These are phyloP conservation scores for Sphaerobolus stellatus DNA, from an alignment of 1,284 basidiomycete species.

Conservation along the genomic window DNA sequence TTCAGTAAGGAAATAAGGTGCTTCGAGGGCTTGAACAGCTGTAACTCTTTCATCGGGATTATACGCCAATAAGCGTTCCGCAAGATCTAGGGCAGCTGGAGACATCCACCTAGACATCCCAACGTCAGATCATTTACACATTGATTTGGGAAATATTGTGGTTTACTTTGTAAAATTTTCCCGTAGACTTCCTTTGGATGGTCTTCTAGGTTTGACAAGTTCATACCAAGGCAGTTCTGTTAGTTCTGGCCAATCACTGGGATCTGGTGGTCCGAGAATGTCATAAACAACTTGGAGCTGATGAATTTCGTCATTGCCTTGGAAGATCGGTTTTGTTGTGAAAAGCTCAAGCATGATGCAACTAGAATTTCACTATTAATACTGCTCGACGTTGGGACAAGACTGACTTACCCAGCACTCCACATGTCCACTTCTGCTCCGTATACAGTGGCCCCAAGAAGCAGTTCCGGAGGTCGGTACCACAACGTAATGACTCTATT, in stretches of 20 bases:
- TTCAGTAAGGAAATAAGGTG: conserved; percentile 83
- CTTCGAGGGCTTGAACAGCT: conserved; percentile 77
- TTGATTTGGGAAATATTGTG: neutral
- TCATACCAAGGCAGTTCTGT: conserved; percentile 95
- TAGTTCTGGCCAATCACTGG: conserved; percentile 82
- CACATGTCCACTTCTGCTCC: conserved; percentile 99
- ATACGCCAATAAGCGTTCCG: conserved; percentile 78
- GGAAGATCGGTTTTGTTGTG: conserved; percentile 92
- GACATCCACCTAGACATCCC: conserved; percentile 67
- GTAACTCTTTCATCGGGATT: conserved; percentile 79
- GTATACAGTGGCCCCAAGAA: conserved; percentile 96
- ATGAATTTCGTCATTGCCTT: conserved; percentile 95
- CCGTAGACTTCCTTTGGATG: conserved; percentile 70
- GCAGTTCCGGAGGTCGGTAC: conserved; percentile 96
- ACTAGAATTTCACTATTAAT: conserved; percentile 40
- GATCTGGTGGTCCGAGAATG: conserved; percentile 85
- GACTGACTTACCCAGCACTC: conserved; percentile 85
- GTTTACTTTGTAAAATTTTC: conserved; percentile 78
- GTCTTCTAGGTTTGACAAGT: conserved; percentile 86
- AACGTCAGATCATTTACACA: conserved; percentile 12
- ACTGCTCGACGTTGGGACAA: conserved; percentile 2
- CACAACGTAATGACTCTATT: conserved; percentile 99
- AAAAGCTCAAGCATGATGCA: conserved; percentile 99
- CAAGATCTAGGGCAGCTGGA: conserved; percentile 81
- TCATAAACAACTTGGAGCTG: conserved; percentile 93